These are phyloP conservation scores for Wickerhamiella australiensis DNA, from an alignment of 805 yeast genomes.

Conservation along the genomic window DNA sequence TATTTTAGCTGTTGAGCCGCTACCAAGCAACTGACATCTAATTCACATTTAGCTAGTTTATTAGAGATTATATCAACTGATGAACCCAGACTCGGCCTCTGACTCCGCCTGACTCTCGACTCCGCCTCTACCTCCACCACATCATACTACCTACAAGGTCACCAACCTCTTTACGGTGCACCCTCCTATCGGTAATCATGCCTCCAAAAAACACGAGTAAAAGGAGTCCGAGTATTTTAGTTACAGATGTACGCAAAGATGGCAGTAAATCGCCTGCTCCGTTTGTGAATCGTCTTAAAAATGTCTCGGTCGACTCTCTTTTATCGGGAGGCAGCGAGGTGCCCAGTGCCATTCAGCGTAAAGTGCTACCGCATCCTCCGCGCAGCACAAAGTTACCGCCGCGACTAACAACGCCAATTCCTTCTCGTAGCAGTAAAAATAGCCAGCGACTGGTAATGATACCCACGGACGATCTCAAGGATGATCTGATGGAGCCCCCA, in stretches of 20 bases:
- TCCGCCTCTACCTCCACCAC: not conserved
- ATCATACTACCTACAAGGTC: not conserved
- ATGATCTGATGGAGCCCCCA: conserved; percentile 24
- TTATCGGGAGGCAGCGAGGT: conserved; percentile 72
- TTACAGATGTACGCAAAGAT: conserved; percentile 69
- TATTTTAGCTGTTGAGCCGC: too few species aligned
- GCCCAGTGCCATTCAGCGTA: conserved; percentile 48
- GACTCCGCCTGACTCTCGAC: not conserved
- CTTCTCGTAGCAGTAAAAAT: conserved; percentile 62
- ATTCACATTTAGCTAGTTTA: too few species aligned
- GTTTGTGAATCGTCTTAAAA: conserved; percentile 54
- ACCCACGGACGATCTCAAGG: conserved; percentile 14
- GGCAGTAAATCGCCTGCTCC: conserved; percentile 30
- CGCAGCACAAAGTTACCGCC: conserved; percentile 12
- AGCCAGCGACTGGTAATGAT: conserved; percentile 78
- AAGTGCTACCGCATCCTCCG: not conserved
- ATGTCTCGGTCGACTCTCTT: conserved; percentile 69
- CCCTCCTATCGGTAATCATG: conserved; percentile 1
- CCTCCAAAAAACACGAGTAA: conserved; percentile 27
- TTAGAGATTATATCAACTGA: too few species aligned
- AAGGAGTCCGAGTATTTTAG: conserved; percentile 85
- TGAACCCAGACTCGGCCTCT: too few species aligned
- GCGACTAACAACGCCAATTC: conserved; percentile 24
- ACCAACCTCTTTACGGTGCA: not conserved
- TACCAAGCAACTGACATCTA: too few species aligned